Conservation (phyloP, 495 filamentous ascomycete species). For the Pseudevernia furfuracea region DNA sequence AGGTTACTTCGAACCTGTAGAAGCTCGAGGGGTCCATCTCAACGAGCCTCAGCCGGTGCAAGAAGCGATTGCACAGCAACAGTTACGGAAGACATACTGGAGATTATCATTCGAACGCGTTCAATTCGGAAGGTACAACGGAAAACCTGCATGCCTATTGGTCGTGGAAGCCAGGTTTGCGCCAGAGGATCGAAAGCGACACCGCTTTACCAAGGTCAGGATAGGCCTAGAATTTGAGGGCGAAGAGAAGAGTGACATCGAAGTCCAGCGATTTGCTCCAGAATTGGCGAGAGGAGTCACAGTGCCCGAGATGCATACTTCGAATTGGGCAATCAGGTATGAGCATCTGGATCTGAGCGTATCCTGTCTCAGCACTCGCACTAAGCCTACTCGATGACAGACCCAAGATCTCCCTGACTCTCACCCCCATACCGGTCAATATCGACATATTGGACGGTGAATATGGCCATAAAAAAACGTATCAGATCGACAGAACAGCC, state of each 20-base stretch:
- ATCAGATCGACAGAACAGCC: constrained; percentile 6
- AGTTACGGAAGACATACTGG: constrained; percentile 11
- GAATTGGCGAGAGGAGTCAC: constrained; percentile 4
- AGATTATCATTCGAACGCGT: constrained; percentile 9
- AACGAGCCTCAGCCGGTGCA: constrained; percentile 4
- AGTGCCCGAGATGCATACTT: constrained; percentile 6
- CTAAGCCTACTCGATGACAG: neutral
- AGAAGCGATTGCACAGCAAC: constrained; percentile 5
- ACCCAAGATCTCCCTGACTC: constrained; percentile 4
- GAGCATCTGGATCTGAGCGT: neutral
- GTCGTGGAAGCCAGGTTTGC: constrained; percentile 9
- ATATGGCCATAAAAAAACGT: constrained; percentile 7
- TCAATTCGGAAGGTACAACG: constrained; percentile 5
- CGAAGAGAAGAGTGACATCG: constrained; percentile 5
- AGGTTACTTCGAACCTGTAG: constrained; percentile 4
- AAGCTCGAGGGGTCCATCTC: neutral
- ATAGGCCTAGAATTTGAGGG: constrained; percentile 4
- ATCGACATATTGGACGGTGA: constrained; percentile 6
- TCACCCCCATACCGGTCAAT: constrained; percentile 5
- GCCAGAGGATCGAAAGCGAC: constrained; percentile 11
- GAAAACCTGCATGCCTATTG: constrained; percentile 1
- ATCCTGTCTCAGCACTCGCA: too few relatives aligned
- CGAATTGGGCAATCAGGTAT: constrained; percentile 9
- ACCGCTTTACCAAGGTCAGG: constrained; percentile 6
- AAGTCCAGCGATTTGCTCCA: constrained; percentile 12